phyloP scores from a whole-genome alignment of 108 stramenopile genomes.

The Chaetoceros muelleri region DNA sequence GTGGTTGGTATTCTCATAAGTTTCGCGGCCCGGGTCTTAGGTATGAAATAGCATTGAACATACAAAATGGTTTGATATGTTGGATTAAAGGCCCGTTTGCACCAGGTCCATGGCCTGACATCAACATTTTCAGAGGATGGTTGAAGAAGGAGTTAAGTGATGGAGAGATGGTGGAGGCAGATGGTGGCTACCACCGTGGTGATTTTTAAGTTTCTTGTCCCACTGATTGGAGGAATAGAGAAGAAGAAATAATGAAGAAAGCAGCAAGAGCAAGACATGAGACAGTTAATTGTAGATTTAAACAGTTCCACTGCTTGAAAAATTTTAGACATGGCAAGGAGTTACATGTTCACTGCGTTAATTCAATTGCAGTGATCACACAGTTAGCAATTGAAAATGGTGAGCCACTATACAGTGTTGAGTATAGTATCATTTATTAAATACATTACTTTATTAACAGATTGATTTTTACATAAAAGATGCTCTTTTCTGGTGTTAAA shows the following conservation, averaged over 20 bases:
- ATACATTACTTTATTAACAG: no score
- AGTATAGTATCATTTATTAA: no score
- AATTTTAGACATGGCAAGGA: constrained; percentile 4
- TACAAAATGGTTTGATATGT: constrained; percentile 9
- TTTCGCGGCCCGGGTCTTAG: constrained; percentile 14
- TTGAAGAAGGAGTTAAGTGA: no score
- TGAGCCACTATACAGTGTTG: constrained; percentile 4
- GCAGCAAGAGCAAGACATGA: constrained; percentile 22
- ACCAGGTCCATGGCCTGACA: constrained; percentile 19
- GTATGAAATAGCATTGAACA: constrained; percentile 19
- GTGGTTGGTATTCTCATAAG: constrained; percentile 26
- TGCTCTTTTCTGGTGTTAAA: no score
- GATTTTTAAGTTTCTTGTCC: not conserved
- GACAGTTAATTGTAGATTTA: constrained; percentile 24
- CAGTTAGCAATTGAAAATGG: no score
- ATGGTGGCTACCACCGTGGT: no score
- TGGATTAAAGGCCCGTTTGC: constrained; percentile 34
- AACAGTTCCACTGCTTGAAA: constrained; percentile 16
- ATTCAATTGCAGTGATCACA: constrained; percentile 7
- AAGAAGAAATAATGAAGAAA: constrained; percentile 5
- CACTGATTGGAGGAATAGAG: no score
- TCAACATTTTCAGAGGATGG: constrained; percentile 17
- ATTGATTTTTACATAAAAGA: no score
- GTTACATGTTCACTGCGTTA: not conserved
- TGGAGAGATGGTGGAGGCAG: no score